These are phyloP conservation scores for Leishmania major DNA, from an alignment of 208 protist species.

Conservation along the genomic window DNA sequence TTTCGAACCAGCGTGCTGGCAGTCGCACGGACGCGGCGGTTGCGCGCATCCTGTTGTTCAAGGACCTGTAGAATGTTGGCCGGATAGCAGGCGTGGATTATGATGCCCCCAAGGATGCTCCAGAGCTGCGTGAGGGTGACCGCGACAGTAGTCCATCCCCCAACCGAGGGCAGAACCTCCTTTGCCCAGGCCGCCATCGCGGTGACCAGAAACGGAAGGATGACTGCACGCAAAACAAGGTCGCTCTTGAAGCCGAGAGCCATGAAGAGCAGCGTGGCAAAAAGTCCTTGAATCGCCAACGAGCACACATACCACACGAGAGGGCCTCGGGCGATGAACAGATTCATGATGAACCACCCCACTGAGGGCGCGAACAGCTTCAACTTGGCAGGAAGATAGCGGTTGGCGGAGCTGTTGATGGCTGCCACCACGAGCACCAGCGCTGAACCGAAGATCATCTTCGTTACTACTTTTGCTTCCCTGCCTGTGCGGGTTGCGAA, in stretches of 20 bases:
- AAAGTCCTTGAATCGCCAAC: constrained; percentile 29
- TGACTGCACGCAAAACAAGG: constrained; percentile 18
- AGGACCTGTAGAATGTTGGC: constrained; percentile 48
- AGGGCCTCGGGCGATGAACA: constrained; percentile 30
- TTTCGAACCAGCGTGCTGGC: constrained; percentile 21
- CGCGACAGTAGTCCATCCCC: background rate
- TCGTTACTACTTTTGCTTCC: background rate
- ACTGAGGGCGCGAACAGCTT: constrained; percentile 28
- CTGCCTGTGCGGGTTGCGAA: background rate
- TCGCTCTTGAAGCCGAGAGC: constrained; percentile 24
- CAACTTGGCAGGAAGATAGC: constrained; percentile 22
- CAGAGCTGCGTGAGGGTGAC: constrained; percentile 50
- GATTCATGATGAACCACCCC: constrained; percentile 40
- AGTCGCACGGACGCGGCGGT: constrained; percentile 22
- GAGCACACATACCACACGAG: constrained; percentile 22
- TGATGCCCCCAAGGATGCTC: constrained; percentile 39
- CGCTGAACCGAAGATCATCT: constrained; percentile 8
- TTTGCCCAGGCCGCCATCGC: constrained; percentile 19
- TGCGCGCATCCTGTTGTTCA: constrained; percentile 42
- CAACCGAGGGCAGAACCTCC: constrained; percentile 10
- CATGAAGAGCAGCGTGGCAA: constrained; percentile 27
- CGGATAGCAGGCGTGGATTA: constrained; percentile 68
- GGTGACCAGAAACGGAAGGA: constrained; percentile 27
- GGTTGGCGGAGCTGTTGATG: constrained; percentile 20
- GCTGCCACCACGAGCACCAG: constrained; percentile 13